Percentiles rank a stretch among this genome's conserved stretches.
Conservation (phyloP, 2,329 filamentous ascomycete species). For the Fusarium sp. region DNA sequence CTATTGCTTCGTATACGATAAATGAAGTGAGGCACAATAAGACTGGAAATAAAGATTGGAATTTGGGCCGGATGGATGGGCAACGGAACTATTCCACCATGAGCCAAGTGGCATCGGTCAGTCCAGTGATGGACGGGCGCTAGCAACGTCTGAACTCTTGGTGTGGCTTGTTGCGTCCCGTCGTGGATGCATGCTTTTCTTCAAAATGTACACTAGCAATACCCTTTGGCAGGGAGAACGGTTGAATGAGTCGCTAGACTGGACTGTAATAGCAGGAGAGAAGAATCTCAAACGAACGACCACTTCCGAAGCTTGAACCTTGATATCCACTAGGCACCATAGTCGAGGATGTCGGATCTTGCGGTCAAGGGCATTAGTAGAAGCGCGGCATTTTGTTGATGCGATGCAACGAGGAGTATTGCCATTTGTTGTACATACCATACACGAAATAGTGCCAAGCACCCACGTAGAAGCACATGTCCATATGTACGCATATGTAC, state of each 20-base stretch:
- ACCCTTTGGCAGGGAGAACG: conserved; percentile 2
- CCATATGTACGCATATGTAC: neutral
- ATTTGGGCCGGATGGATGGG: conserved; percentile 20
- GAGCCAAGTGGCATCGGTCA: neutral
- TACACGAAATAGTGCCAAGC: conserved; percentile 8
- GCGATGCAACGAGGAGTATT: conserved; percentile 12
- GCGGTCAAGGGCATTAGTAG: conserved; percentile 19
- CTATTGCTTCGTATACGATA: neutral
- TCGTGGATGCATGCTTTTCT: conserved; percentile 21
- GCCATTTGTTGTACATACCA: neutral
- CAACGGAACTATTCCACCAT: conserved; percentile 12
- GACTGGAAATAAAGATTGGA: conserved; percentile 1
- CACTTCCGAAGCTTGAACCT: neutral
- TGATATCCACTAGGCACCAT: neutral
- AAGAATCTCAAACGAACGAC: neutral
- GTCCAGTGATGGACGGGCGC: conserved; percentile 29
- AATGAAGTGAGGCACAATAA: neutral
- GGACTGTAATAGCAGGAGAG: neutral
- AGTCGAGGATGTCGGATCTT: neutral
- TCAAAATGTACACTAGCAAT: conserved; percentile 6
- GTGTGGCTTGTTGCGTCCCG: conserved; percentile 21
- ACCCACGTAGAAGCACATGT: neutral
- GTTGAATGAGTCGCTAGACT: conserved; percentile 22
- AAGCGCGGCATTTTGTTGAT: conserved; percentile 25
- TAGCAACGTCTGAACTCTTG: conserved; percentile 34